Evolutionary conservation across 2,329 filamentous ascomycete genomes (phyloP).

Genomic region (Talaromyces sp.): DNA sequence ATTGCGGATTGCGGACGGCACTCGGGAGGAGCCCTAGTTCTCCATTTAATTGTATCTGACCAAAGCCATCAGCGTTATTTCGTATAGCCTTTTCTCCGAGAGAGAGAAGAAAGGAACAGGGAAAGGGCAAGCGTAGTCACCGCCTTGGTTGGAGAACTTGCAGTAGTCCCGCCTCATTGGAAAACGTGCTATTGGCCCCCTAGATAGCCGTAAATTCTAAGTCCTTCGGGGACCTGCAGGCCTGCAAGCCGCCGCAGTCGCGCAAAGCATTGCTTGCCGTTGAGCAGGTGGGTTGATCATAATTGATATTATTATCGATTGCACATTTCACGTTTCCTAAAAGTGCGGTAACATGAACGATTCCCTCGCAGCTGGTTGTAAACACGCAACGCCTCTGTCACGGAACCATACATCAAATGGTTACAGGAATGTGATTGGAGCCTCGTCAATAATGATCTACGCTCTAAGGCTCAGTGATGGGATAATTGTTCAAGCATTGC

Average conservation of each 20-base stretch:
- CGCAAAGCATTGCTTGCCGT: not conserved
- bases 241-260: not conserved
- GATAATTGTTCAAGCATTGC: not conserved
- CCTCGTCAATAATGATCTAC: conserved; percentile 4
- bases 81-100: not conserved
- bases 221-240: conserved; percentile 10
- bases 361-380: not conserved
- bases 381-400: not conserved
- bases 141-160: not conserved
- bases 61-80: not conserved
- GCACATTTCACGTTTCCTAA: not conserved
- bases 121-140: not conserved
- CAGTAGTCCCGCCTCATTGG: not conserved
- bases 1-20: not conserved
- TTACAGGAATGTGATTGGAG: not conserved
- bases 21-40: not conserved
- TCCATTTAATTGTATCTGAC: not conserved
- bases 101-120: not conserved
- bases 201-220: not conserved
- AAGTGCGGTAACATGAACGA: not conserved
- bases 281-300: not conserved
- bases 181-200: not conserved
- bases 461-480: not conserved
- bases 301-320: not conserved
- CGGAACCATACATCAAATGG: not conserved